Percentiles rank a stretch among this genome's conserved stretches.
phyloP scores from a whole-genome alignment of 2,329 filamentous ascomycete genomes.

The Penicillium sp. region DNA sequence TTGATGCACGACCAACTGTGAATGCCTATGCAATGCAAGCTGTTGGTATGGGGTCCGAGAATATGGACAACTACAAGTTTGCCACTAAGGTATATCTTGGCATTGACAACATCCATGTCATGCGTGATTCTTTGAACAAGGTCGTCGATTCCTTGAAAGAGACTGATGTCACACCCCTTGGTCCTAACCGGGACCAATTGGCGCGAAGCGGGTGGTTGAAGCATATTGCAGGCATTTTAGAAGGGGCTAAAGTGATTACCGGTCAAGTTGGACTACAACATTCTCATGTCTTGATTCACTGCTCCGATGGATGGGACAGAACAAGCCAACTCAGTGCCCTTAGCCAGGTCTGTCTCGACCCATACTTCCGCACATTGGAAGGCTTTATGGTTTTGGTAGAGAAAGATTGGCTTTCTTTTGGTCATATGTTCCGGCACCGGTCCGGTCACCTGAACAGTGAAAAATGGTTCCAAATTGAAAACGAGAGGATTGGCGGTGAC shows the following conservation, averaged over 20 bases:
- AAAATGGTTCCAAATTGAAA: slow-evolving; percentile 90
- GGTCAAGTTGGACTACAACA: slow-evolving; percentile 87
- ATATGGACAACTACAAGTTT: slow-evolving; percentile 95
- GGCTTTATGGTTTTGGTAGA: slow-evolving; percentile 94
- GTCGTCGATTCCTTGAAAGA: slow-evolving; percentile 91
- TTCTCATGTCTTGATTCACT: slow-evolving; percentile 94
- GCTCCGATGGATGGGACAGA: slow-evolving; percentile 97
- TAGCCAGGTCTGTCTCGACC: slow-evolving; percentile 90
- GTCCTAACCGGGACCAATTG: slow-evolving; percentile 78
- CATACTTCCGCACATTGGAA: slow-evolving; percentile 89
- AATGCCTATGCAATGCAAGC: slow-evolving; percentile 96
- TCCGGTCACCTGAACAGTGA: slow-evolving; percentile 84
- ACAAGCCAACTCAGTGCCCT: slow-evolving; percentile 92
- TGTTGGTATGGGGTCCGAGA: slow-evolving; percentile 89
- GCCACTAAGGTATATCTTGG: slow-evolving; percentile 89
- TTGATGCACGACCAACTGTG: slow-evolving; percentile 89
- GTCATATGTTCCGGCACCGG: slow-evolving; percentile 95
- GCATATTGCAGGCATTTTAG: slow-evolving; percentile 80
- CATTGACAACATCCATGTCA: slow-evolving; percentile 98
- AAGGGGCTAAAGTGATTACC: slow-evolving; percentile 81
- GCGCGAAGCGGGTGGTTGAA: slow-evolving; percentile 86
- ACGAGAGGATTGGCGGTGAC: slow-evolving; percentile 68
- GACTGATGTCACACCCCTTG: slow-evolving; percentile 79
- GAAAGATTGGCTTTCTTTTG: slow-evolving; percentile 97
- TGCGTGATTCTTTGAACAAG: slow-evolving; percentile 85